Conservation (phyloP, 176 grass and related monocot species). For the Elymus sibiricus region DNA sequence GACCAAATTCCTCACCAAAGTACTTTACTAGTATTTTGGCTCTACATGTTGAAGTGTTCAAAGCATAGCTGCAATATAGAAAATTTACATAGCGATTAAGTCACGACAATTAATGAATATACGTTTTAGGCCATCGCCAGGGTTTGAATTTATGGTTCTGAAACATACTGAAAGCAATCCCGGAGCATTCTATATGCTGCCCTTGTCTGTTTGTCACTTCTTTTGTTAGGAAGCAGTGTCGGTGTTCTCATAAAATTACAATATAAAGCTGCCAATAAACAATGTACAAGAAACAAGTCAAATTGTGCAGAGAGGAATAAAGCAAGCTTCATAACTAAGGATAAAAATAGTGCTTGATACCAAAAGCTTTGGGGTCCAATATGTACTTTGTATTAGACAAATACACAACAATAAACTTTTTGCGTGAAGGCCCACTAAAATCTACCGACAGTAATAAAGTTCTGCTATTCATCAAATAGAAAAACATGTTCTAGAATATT, state of each 20-base stretch:
- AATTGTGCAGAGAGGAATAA: neutral
- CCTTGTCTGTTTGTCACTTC: constrained; percentile 76
- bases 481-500: neutral
- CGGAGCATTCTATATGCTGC: constrained; percentile 82
- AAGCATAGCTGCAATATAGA: constrained; percentile 70
- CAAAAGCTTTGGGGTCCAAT: neutral
- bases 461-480: neutral
- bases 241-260: constrained; percentile 68
- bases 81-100: constrained; percentile 19
- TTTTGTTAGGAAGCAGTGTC: constrained; percentile 89
- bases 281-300: neutral
- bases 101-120: neutral
- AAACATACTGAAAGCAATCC: constrained; percentile 77
- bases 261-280: constrained; percentile 64
- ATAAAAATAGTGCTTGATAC: constrained; percentile 6
- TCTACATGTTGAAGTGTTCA: constrained; percentile 76
- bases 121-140: neutral
- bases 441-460: neutral
- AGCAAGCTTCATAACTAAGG: constrained; percentile 6
- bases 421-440: neutral
- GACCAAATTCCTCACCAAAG: constrained; percentile 78
- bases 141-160: constrained; percentile 3
- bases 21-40: constrained; percentile 82
- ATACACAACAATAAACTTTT: neutral
- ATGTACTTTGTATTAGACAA: neutral